Evolutionary conservation across 2,329 filamentous ascomycete genomes (phyloP).

Genomic region (Monosporascus sp.): DNA sequence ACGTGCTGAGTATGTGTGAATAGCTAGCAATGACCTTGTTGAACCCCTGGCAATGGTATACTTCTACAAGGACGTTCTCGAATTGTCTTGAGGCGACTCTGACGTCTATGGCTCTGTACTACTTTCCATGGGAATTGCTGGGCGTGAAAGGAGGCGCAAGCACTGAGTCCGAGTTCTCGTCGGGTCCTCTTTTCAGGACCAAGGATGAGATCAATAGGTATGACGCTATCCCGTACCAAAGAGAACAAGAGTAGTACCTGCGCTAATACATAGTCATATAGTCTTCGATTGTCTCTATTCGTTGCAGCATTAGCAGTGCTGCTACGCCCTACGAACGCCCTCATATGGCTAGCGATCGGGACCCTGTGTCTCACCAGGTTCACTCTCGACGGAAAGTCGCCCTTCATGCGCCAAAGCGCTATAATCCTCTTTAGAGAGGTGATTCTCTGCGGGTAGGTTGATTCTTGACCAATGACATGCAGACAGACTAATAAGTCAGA

Average conservation of each 20-base stretch:
- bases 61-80: constrained; percentile 85
- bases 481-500: constrained; percentile 13
- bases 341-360: constrained; percentile 74
- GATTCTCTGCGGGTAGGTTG: constrained; percentile 51
- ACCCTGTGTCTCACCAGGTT: constrained; percentile 44
- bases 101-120: constrained; percentile 70
- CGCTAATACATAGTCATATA: constrained; percentile 21
- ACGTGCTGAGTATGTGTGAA: constrained; percentile 10
- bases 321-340: constrained; percentile 79
- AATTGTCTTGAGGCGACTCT: constrained; percentile 91
- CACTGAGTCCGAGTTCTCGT: constrained; percentile 32
- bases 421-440: constrained; percentile 57
- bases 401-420: constrained; percentile 38
- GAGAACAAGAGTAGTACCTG: constrained; percentile 8
- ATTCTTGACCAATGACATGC: not conserved
- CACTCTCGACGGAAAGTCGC: constrained; percentile 34
- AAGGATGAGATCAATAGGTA: constrained; percentile 27
- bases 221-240: constrained; percentile 5
- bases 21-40: constrained; percentile 66
- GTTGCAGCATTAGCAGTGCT: constrained; percentile 79
- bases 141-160: constrained; percentile 34
- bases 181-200: constrained; percentile 19
- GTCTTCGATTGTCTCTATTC: constrained; percentile 59
- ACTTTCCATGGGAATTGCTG: constrained; percentile 81
- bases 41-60: constrained; percentile 96